These are phyloP conservation scores for Ustilago esculenta DNA, from an alignment of 1,284 basidiomycete genomes.

Conservation along the genomic window DNA sequence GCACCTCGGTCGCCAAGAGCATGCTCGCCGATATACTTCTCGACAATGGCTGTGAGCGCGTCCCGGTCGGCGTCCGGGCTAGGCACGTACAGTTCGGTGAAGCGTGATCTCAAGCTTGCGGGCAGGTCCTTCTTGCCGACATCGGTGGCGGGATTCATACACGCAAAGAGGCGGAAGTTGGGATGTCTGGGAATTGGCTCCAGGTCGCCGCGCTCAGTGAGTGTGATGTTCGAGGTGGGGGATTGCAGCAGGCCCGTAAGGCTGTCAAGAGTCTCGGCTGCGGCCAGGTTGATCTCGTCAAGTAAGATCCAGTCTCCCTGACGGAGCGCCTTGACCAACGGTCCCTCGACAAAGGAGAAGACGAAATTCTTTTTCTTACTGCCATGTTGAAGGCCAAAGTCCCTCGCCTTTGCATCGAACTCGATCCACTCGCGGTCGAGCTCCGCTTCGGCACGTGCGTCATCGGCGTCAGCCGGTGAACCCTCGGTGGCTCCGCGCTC, in stretches of 20 bases:
- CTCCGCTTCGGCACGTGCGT: slow-evolving; percentile 38
- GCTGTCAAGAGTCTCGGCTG: slow-evolving; percentile 92
- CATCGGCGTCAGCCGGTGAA: slow-evolving; percentile 36
- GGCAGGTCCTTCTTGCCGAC: slow-evolving; percentile 98
- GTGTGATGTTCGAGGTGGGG: slow-evolving; percentile 85
- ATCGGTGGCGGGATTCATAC: slow-evolving; percentile 99
- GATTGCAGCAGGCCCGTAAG: slow-evolving; percentile 85
- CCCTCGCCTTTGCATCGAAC: slow-evolving; percentile 78
- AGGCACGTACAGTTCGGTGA: slow-evolving; percentile 94
- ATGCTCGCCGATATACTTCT: slow-evolving; percentile 87
- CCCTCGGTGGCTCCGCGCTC: slow-evolving; percentile 38
- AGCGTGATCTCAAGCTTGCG: slow-evolving; percentile 85
- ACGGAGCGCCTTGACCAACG: slow-evolving; percentile 88
- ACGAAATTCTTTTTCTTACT: slow-evolving; percentile 58
- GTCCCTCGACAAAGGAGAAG: slow-evolving; percentile 95
- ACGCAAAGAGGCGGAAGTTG: slow-evolving; percentile 95
- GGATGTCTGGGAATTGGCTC: slow-evolving; percentile 90
- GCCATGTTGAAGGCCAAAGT: slow-evolving; percentile 74
- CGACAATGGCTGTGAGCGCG: slow-evolving; percentile 85
- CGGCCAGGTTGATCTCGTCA: slow-evolving; percentile 96
- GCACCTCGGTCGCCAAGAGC: slow-evolving; percentile 86
- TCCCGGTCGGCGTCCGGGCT: slow-evolving; percentile 92
- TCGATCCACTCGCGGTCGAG: slow-evolving; percentile 62
- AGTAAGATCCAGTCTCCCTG: slow-evolving; percentile 94
- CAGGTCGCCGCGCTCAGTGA: slow-evolving; percentile 92